phyloP scores from a whole-genome alignment of 2,329 filamentous ascomycete species.

The Apiospora malaysiana region DNA sequence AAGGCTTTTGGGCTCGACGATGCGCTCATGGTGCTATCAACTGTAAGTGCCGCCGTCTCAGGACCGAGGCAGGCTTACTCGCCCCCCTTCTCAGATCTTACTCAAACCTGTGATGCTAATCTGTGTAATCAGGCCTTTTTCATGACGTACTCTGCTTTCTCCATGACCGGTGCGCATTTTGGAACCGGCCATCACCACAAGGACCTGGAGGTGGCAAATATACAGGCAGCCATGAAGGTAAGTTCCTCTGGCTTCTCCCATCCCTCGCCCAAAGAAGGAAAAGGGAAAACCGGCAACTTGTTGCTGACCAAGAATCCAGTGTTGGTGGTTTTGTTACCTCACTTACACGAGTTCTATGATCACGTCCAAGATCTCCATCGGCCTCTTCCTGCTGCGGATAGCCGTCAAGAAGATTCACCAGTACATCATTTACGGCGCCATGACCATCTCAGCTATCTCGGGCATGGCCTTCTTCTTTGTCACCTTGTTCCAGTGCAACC shows the following conservation, averaged over 20 bases:
- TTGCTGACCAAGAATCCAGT: slow-evolving; percentile 24
- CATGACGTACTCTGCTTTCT: slow-evolving; percentile 16
- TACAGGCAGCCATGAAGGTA: slow-evolving; percentile 21
- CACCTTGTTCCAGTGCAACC: slow-evolving; percentile 32
- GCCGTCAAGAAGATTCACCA: slow-evolving; percentile 28
- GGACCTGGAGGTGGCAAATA: slow-evolving; percentile 1
- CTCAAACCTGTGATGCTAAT: not conserved
- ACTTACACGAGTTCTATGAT: slow-evolving; percentile 32
- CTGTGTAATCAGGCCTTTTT: slow-evolving; percentile 12
- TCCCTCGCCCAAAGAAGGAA: not conserved
- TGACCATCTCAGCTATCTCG: slow-evolving; percentile 28
- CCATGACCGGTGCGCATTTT: slow-evolving; percentile 18
- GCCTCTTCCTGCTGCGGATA: slow-evolving; percentile 33
- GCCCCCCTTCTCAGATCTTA: not conserved
- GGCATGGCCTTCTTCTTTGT: slow-evolving; percentile 34
- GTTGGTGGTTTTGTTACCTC: slow-evolving; percentile 34
- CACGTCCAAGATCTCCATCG: slow-evolving; percentile 32
- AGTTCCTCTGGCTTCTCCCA: not conserved
- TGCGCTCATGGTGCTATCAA: slow-evolving; percentile 27
- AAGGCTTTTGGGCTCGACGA: slow-evolving; percentile 29
- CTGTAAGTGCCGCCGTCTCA: slow-evolving; percentile 21
- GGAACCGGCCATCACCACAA: slow-evolving; percentile 23
- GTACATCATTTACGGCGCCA: slow-evolving; percentile 30
- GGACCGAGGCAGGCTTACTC: not conserved
- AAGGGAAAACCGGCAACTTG: not conserved